These are phyloP conservation scores for Nakazawaea peltata DNA, from an alignment of 805 yeast genomes.

Conservation along the genomic window DNA sequence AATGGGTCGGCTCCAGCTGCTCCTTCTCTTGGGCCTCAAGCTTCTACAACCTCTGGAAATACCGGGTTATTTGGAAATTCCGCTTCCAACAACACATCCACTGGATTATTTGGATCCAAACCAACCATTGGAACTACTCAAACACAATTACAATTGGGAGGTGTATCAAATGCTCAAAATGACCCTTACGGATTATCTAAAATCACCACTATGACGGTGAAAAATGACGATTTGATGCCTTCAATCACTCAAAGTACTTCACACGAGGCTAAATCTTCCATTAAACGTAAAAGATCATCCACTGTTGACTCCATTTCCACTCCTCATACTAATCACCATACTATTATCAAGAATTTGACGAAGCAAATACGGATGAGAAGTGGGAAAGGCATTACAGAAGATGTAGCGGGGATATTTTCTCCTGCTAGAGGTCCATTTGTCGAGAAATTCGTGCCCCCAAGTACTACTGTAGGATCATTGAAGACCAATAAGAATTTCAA, in stretches of 20 bases:
- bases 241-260: conserved; percentile 25
- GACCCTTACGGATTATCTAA: conserved; percentile 25
- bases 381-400: conserved; percentile 14
- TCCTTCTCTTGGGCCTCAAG: conserved; percentile 1
- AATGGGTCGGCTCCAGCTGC: background rate
- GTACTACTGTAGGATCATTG: conserved; percentile 5
- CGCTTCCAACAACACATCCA: conserved; percentile 1
- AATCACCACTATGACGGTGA: conserved; percentile 14
- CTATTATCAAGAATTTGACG: conserved; percentile 13
- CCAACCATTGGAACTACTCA: background rate
- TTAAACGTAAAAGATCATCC: conserved; percentile 25
- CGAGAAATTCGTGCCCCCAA: conserved; percentile 10
- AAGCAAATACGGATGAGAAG: conserved; percentile 16
- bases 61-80: conserved; percentile 6
- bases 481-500: conserved; percentile 9
- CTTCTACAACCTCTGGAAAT: conserved; percentile 12
- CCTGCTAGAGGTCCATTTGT: conserved; percentile 10
- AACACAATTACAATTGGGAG: too few relatives aligned
- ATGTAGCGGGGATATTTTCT: conserved; percentile 24
- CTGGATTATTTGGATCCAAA: background rate
- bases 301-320: conserved; percentile 8
- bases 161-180: conserved; percentile 5
- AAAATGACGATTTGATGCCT: conserved; percentile 8
- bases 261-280: background rate
- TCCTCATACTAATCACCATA: conserved; percentile 4